Evolutionary conservation across 2,329 filamentous ascomycete genomes (phyloP).

Genomic region (Rasamsonia emersonii): DNA sequence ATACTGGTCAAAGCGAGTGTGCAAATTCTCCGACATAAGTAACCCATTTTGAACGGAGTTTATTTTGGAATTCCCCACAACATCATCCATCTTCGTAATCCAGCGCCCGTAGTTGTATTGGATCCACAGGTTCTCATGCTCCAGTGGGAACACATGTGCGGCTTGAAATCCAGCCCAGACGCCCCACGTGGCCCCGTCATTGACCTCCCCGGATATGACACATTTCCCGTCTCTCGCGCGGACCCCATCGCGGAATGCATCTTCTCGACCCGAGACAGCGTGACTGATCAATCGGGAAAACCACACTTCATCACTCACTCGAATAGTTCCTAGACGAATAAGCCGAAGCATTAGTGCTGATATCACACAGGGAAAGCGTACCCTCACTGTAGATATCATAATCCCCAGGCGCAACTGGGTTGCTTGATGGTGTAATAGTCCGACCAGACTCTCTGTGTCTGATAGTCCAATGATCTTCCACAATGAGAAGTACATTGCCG

Average conservation of each 20-base stretch:
- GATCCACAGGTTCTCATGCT: constrained; percentile 13
- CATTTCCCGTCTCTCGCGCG: constrained; percentile 12
- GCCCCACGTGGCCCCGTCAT: constrained; percentile 3
- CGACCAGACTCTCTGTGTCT: constrained; percentile 7
- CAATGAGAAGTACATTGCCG: constrained; percentile 8
- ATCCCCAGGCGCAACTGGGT: constrained; percentile 7
- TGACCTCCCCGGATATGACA: constrained; percentile 5
- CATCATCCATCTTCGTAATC: constrained; percentile 11
- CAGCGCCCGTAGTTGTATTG: constrained; percentile 12
- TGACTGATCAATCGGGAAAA: constrained; percentile 8
- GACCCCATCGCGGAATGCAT: constrained; percentile 13
- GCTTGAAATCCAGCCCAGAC: constrained; percentile 12
- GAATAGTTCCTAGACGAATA: constrained; percentile 11
- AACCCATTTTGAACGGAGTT: constrained; percentile 1
- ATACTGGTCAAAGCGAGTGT: constrained; percentile 1
- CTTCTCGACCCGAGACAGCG: constrained; percentile 7
- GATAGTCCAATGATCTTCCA: constrained; percentile 8
- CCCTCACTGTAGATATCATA: constrained; percentile 10
- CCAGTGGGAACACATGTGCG: constrained; percentile 20
- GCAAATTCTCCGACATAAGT: too few species aligned
- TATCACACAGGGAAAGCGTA: constrained; percentile 2
- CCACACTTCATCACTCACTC: constrained; percentile 11
- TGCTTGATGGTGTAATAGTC: constrained; percentile 6
- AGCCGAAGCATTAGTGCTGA: constrained; percentile 3
- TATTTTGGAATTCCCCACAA: too few species aligned